These are phyloP conservation scores for Neckera pumila DNA, from an alignment of 225 moss, liverwort and hornwort genomes.

Conservation along the genomic window DNA sequence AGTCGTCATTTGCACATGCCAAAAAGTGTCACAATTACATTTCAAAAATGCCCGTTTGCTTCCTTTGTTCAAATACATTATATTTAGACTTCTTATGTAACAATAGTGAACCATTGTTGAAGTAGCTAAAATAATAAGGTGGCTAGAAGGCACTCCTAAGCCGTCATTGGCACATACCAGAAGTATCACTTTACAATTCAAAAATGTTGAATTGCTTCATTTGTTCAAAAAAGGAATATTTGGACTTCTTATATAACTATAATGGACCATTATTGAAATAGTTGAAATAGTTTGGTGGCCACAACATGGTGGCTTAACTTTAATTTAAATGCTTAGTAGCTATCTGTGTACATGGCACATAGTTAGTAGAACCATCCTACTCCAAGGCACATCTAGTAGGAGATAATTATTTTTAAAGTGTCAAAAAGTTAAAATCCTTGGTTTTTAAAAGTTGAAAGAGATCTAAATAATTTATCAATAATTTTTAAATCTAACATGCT, in stretches of 20 bases:
- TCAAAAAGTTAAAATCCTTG: background rate
- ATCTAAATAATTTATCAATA: too few relatives aligned
- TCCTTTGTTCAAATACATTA: background rate
- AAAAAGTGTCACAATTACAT: background rate
- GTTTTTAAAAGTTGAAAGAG: too few relatives aligned
- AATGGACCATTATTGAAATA: background rate
- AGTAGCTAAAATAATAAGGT: background rate
- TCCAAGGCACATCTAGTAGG: background rate
- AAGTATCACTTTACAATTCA: background rate
- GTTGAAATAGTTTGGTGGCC: too few relatives aligned
- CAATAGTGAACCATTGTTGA: background rate
- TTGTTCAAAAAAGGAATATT: background rate
- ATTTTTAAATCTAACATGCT: too few relatives aligned
- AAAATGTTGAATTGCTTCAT: background rate
- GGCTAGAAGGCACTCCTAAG: background rate
- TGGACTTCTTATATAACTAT: too few relatives aligned
- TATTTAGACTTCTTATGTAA: background rate
- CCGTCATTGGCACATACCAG: background rate
- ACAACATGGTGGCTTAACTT: too few relatives aligned
- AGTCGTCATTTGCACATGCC: fast-evolving
- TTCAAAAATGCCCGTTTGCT: background rate
- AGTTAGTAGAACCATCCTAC: too few relatives aligned
- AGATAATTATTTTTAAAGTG: background rate
- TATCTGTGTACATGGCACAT: fast-evolving
- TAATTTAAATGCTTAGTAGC: background rate